These are phyloP conservation scores for Blastobotrys niveus DNA, from an alignment of 1,139 yeast genomes.

Conservation along the genomic window DNA sequence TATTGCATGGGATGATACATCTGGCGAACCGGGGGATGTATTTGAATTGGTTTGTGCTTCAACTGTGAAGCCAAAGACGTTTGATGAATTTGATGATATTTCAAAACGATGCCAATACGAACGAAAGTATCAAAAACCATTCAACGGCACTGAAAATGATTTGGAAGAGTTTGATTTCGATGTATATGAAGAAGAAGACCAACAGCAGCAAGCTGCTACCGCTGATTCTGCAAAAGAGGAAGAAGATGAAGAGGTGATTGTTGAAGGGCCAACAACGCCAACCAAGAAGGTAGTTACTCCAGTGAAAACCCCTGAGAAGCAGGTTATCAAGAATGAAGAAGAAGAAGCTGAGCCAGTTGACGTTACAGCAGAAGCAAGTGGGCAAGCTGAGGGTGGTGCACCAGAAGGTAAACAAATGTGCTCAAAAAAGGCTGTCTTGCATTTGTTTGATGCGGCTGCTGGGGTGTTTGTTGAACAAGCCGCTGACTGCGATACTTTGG, in stretches of 20 bases:
- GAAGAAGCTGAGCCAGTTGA: slow-evolving; percentile 1
- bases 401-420: slow-evolving; percentile 9
- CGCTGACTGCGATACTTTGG: slow-evolving; percentile 32
- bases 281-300: not conserved
- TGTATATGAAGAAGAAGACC: not conserved
- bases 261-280: slow-evolving; percentile 9
- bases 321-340: not conserved
- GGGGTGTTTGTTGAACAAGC: slow-evolving; percentile 48
- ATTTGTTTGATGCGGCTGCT: slow-evolving; percentile 50
- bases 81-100: slow-evolving; percentile 59
- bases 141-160: slow-evolving; percentile 46
- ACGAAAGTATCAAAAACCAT: slow-evolving; percentile 57
- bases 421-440: slow-evolving; percentile 40
- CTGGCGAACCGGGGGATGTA: slow-evolving; percentile 81
- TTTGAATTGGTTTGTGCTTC: slow-evolving; percentile 76
- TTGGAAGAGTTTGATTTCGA: slow-evolving; percentile 50
- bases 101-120: slow-evolving; percentile 72
- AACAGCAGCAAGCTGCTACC: not conserved
- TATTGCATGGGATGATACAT: slow-evolving; percentile 74
- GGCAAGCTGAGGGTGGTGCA: no score
- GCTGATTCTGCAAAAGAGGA: not conserved
- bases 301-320: no score
- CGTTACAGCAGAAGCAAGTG: not conserved
- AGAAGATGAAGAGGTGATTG: slow-evolving; percentile 11
- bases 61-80: slow-evolving; percentile 49